Evolutionary conservation across 495 filamentous ascomycete genomes (phyloP).

Genomic region (Daldinia bambusicola): DNA sequence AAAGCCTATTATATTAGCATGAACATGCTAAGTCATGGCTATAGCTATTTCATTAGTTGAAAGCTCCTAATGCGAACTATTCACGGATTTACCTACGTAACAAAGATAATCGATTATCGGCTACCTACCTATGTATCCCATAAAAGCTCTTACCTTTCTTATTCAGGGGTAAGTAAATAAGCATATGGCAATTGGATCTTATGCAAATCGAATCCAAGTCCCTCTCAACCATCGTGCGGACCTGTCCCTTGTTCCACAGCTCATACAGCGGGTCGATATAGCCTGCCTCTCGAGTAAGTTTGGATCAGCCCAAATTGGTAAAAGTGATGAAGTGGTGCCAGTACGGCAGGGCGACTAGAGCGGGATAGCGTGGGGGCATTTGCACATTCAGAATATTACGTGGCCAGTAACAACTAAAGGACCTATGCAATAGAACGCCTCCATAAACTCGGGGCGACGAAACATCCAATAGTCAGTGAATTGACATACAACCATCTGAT

Average conservation of each 20-base stretch:
- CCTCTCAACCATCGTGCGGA: no score
- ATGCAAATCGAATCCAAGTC: neutral
- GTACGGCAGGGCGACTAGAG: neutral
- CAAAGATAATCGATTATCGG: neutral
- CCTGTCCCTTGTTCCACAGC: no score
- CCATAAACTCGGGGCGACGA: neutral
- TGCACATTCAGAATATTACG: neutral
- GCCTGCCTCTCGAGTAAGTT: no score
- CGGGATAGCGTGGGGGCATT: neutral
- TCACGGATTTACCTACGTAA: neutral
- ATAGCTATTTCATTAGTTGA: constrained; percentile 23
- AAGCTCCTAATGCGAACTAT: neutral
- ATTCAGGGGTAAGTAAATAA: neutral
- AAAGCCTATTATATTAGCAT: constrained; percentile 9
- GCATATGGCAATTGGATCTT: neutral
- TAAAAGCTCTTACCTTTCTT: neutral
- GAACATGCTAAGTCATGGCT: constrained; percentile 55
- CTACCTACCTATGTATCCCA: neutral
- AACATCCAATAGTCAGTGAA: no score
- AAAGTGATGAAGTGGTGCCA: no score
- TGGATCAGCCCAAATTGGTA: no score
- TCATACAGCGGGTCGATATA: no score
- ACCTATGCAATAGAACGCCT: neutral
- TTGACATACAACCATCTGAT: no score
- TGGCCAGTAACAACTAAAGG: neutral